These are phyloP conservation scores for Multifurca ochricompacta DNA, from an alignment of 768 basidiomycete genomes.

Conservation along the genomic window DNA sequence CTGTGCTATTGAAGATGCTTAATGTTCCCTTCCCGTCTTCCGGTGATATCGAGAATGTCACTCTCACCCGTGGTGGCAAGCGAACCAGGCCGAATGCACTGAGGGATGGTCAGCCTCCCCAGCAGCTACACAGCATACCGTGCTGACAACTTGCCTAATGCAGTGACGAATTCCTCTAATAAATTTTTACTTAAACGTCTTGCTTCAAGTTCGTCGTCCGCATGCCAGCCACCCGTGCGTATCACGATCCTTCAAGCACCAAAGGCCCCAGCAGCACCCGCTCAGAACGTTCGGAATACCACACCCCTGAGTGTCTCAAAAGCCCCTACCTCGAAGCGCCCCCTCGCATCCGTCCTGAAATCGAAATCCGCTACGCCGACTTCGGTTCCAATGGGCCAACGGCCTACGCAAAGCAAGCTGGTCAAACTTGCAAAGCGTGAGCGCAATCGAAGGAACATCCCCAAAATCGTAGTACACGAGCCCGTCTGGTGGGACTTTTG, in stretches of 20 bases:
- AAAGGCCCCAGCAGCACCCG: background rate
- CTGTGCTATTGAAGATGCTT: background rate
- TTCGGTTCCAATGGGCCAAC: too few species aligned
- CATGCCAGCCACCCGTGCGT: background rate
- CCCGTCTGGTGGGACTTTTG: background rate
- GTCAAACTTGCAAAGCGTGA: background rate
- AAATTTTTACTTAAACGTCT: background rate
- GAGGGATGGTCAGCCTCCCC: conserved; percentile 2
- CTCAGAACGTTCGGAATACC: background rate
- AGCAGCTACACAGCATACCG: background rate
- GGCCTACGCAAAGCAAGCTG: background rate
- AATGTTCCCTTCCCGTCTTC: background rate
- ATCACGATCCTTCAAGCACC: background rate
- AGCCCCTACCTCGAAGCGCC: background rate
- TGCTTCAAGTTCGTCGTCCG: background rate
- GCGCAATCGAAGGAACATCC: background rate
- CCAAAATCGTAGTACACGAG: background rate
- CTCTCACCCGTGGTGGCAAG: background rate
- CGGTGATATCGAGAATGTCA: background rate
- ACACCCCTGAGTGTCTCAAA: background rate
- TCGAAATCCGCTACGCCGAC: too few species aligned
- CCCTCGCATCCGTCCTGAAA: background rate
- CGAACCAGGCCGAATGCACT: background rate
- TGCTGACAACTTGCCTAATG: background rate
- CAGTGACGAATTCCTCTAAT: background rate